Conservation (phyloP, 1,284 basidiomycete species). For the Ustilago trichophora region DNA sequence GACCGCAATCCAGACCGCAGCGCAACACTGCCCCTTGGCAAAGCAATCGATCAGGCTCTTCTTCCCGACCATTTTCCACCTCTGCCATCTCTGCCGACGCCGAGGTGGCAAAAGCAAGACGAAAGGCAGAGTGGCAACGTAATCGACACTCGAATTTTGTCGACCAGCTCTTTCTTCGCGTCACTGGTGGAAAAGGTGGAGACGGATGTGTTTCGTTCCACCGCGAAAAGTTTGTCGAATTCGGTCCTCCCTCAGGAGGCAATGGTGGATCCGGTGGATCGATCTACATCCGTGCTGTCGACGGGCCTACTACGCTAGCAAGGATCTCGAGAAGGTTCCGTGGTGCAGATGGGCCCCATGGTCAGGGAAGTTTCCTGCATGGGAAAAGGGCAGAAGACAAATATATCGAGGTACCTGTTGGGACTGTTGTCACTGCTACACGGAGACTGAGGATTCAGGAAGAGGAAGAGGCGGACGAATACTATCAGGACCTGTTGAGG, state of each 20-base stretch:
- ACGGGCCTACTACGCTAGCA: slow-evolving; percentile 53
- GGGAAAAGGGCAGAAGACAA: slow-evolving; percentile 53
- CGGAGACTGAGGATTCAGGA: slow-evolving; percentile 36
- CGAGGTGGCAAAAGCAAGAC: slow-evolving; percentile 34
- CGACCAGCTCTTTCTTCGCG: slow-evolving; percentile 52
- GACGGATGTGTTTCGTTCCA: slow-evolving; percentile 65
- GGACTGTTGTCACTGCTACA: slow-evolving; percentile 60
- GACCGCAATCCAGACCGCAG: not conserved
- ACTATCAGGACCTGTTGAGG: slow-evolving; percentile 46
- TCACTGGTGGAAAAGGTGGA: slow-evolving; percentile 61
- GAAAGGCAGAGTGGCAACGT: slow-evolving; percentile 57
- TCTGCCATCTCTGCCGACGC: slow-evolving; percentile 1
- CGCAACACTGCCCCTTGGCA: not conserved
- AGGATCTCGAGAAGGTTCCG: slow-evolving; percentile 49
- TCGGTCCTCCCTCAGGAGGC: slow-evolving; percentile 64
- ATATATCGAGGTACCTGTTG: slow-evolving; percentile 62
- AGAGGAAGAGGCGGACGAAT: slow-evolving; percentile 44
- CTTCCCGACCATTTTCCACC: slow-evolving; percentile 8
- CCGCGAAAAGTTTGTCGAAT: slow-evolving; percentile 64
- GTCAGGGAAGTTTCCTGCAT: slow-evolving; percentile 59
- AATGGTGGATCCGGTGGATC: slow-evolving; percentile 61
- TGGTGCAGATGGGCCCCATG: slow-evolving; percentile 58
- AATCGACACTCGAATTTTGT: slow-evolving; percentile 57
- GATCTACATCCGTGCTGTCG: slow-evolving; percentile 57
- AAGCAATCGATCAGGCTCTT: slow-evolving; percentile 1